phyloP scores from a whole-genome alignment of 2,329 filamentous ascomycete species.

The Samsoniella hepiali region DNA sequence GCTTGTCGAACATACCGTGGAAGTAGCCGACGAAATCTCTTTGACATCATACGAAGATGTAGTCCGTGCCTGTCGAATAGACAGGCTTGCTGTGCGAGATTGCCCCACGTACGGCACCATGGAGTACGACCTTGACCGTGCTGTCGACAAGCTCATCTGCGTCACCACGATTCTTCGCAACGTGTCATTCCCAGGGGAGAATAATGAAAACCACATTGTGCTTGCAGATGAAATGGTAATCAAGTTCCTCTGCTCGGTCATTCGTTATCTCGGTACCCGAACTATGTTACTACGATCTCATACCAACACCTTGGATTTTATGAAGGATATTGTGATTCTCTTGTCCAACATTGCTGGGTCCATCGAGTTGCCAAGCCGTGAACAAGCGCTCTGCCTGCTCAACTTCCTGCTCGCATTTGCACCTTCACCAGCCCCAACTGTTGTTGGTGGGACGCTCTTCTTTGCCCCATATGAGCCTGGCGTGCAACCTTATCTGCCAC shows the following conservation, averaged over 20 bases:
- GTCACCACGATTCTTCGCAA: constrained; percentile 92
- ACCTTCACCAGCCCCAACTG: constrained; percentile 67
- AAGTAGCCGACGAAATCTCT: constrained; percentile 82
- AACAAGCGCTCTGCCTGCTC: constrained; percentile 82
- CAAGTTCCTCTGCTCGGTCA: constrained; percentile 78
- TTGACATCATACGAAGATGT: constrained; percentile 86
- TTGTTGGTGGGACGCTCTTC: constrained; percentile 57
- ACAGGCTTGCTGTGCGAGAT: constrained; percentile 69
- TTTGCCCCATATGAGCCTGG: constrained; percentile 79
- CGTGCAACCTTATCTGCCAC: constrained; percentile 82
- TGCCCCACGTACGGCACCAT: constrained; percentile 69
- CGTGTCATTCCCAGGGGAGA: constrained; percentile 71
- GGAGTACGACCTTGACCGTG: constrained; percentile 79
- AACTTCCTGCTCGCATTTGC: constrained; percentile 91
- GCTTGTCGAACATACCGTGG: constrained; percentile 77
- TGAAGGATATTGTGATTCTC: constrained; percentile 90
- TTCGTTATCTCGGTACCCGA: constrained; percentile 83
- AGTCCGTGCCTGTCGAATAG: constrained; percentile 70
- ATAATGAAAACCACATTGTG: constrained; percentile 63
- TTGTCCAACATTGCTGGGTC: constrained; percentile 83
- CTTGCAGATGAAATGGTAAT: constrained; percentile 76
- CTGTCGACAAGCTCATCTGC: constrained; percentile 82
- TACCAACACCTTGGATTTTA: constrained; percentile 86
- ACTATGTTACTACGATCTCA: constrained; percentile 81
- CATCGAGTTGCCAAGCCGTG: constrained; percentile 77